Evolutionary conservation across 2,329 filamentous ascomycete genomes (phyloP).

Genomic region (Aspergillus hortae): DNA sequence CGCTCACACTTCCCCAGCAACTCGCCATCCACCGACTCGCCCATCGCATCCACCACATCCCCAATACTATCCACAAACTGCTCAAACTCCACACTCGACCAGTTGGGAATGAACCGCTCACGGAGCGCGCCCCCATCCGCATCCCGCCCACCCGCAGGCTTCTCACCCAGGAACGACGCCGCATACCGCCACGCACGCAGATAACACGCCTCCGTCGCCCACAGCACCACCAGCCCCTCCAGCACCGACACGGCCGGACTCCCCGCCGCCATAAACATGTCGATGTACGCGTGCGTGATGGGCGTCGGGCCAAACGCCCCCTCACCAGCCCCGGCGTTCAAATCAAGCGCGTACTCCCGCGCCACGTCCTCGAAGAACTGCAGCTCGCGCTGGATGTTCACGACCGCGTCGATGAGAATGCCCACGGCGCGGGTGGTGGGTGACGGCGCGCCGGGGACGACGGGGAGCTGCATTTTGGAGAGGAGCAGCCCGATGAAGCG

Average conservation of each 20-base stretch:
- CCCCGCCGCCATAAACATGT: constrained; percentile 57
- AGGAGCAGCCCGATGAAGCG: constrained; percentile 64
- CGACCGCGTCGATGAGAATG: constrained; percentile 61
- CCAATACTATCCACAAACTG: constrained; percentile 57
- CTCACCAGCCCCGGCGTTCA: constrained; percentile 31
- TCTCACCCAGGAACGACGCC: constrained; percentile 29
- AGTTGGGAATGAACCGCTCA: constrained; percentile 65
- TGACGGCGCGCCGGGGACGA: constrained; percentile 31
- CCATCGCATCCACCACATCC: constrained; percentile 54
- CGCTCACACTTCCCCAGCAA: constrained; percentile 44
- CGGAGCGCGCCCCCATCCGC: constrained; percentile 63
- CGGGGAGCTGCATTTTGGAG: constrained; percentile 54
- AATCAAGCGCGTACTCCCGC: constrained; percentile 54
- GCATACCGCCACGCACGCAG: constrained; percentile 55
- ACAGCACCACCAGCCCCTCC: constrained; percentile 69
- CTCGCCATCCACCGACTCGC: constrained; percentile 38
- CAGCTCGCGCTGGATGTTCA: constrained; percentile 65
- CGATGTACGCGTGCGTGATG: constrained; percentile 53
- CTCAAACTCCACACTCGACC: constrained; percentile 61
- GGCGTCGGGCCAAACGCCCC: not conserved
- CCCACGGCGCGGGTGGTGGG: constrained; percentile 57
- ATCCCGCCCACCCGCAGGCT: constrained; percentile 39
- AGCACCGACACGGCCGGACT: constrained; percentile 53
- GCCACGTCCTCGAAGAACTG: constrained; percentile 65
- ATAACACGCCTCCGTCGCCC: constrained; percentile 69